These are phyloP conservation scores for Rhododendron griersonianum DNA, from an alignment of 148 eudicot genomes.

Conservation along the genomic window DNA sequence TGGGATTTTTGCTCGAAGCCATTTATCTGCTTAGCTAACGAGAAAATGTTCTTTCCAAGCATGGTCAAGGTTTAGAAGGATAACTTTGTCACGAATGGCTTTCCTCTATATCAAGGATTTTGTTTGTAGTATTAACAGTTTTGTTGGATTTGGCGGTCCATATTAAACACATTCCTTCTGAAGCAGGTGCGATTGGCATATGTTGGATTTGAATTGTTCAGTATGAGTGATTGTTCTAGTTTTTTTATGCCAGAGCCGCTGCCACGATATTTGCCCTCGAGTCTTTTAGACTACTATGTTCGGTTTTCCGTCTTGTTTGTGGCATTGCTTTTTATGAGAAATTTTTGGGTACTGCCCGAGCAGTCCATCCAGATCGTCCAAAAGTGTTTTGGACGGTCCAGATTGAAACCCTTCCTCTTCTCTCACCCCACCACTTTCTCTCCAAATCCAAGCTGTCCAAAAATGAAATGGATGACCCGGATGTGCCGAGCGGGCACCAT, in stretches of 20 bases:
- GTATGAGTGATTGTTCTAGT: neutral
- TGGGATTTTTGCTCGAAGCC: neutral
- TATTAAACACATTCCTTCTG: neutral
- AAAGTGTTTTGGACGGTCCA: too few species aligned
- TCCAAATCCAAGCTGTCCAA: too few species aligned
- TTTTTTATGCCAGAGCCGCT: neutral
- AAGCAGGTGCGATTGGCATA: neutral
- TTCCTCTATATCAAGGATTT: neutral
- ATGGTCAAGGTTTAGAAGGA: neutral
- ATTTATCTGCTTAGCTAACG: neutral
- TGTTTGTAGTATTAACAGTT: neutral
- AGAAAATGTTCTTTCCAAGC: neutral
- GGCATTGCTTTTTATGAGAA: neutral
- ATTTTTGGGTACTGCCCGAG: too few species aligned
- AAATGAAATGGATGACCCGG: too few species aligned
- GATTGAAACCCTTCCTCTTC: too few species aligned
- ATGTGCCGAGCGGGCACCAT: too few species aligned
- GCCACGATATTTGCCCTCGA: neutral
- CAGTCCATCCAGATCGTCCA: too few species aligned
- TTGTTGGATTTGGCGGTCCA: neutral
- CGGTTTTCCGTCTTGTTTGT: neutral
- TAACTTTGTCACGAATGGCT: neutral
- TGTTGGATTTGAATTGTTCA: neutral
- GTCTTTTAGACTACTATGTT: neutral
- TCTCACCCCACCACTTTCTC: too few species aligned